phyloP scores from a whole-genome alignment of 108 stramenopile species.

The Skeletonema marinoi region DNA sequence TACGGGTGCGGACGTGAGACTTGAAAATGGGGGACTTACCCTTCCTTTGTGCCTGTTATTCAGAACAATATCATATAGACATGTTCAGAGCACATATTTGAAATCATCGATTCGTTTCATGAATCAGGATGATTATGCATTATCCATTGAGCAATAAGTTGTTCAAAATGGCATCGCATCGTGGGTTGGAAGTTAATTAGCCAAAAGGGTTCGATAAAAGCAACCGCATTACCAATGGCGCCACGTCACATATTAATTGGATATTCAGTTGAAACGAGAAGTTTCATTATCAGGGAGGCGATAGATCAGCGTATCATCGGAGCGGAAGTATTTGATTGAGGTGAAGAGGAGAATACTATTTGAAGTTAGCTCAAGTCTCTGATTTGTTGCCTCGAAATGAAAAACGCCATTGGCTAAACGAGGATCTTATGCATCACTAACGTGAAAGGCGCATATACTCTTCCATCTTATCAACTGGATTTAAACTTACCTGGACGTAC shows the following conservation, averaged over 20 bases:
- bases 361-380: background rate
- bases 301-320: background rate
- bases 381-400: too few species aligned
- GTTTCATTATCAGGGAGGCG: background rate
- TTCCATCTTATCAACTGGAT: background rate
- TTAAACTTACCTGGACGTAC: conserved; percentile 87
- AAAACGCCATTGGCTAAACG: too few species aligned
- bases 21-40: conserved; percentile 97
- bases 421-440: too few species aligned
- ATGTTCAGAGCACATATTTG: background rate
- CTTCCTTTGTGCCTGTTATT: conserved; percentile 89
- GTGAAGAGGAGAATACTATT: conserved; percentile 11
- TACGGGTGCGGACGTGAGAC: conserved; percentile 95
- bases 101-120: conserved; percentile 29
- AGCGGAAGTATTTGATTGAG: conserved; percentile 2
- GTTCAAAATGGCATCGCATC: conserved; percentile 47
- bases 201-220: background rate
- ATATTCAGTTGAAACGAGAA: background rate
- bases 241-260: conserved; percentile 18
- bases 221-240: conserved; percentile 1
- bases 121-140: conserved; percentile 39
- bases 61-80: background rate
- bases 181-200: conserved; percentile 8
- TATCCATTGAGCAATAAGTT: conserved; percentile 41
- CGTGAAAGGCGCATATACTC: too few species aligned